phyloP scores from a whole-genome alignment of 1,284 basidiomycete species.

The Microbotryum silenes-acaulis region DNA sequence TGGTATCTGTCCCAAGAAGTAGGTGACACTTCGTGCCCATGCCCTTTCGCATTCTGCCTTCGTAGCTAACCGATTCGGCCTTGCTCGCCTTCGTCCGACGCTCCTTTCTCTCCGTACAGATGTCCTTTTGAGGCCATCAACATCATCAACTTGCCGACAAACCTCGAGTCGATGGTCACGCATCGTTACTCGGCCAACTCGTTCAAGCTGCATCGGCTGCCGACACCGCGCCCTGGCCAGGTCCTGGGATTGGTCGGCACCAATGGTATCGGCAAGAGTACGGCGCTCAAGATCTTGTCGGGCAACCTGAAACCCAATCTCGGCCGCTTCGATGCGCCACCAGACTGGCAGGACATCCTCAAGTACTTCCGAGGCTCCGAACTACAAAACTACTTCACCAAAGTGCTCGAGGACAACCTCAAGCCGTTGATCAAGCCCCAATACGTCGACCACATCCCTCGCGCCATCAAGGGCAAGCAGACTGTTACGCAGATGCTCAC shows the following conservation, averaged over 20 bases:
- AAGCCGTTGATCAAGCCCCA: constrained; percentile 97
- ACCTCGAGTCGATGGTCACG: constrained; percentile 85
- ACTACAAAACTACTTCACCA: constrained; percentile 96
- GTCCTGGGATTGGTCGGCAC: constrained; percentile 92
- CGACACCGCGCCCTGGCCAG: constrained; percentile 88
- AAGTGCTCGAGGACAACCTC: constrained; percentile 94
- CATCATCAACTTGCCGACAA: constrained; percentile 95
- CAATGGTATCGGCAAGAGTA: constrained; percentile 97
- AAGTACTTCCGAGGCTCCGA: constrained; percentile 96
- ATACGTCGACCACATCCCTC: constrained; percentile 96
- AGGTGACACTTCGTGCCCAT: constrained; percentile 37
- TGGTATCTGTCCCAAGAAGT: constrained; percentile 99
- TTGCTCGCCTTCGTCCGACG: constrained; percentile 2
- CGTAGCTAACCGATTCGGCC: neutral
- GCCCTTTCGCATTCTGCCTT: neutral
- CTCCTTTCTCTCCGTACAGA: constrained; percentile 45
- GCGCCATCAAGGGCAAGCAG: constrained; percentile 82
- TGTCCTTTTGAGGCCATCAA: constrained; percentile 96
- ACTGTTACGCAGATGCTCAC: constrained; percentile 84
- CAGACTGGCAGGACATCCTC: constrained; percentile 94
- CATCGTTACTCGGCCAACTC: constrained; percentile 95
- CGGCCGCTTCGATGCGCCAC: constrained; percentile 84
- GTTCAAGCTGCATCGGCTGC: constrained; percentile 94
- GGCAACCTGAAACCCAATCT: constrained; percentile 92
- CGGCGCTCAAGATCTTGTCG: constrained; percentile 86